phyloP scores from a whole-genome alignment of 129 eudicot genomes.

The Heracleum sosnowskyi region DNA sequence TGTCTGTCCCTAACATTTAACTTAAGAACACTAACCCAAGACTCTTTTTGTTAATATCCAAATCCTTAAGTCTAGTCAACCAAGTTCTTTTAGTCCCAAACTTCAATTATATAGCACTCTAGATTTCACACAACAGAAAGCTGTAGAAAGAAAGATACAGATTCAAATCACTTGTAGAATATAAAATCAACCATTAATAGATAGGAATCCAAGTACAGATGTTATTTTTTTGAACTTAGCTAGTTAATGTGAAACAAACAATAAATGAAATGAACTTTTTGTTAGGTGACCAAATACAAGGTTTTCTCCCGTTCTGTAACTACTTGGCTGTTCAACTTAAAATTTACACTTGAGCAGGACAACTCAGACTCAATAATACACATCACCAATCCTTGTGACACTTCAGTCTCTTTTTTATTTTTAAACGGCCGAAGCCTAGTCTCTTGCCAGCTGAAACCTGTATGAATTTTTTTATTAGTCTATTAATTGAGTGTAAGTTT shows the following conservation, averaged over 20 bases:
- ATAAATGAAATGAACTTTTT: background rate
- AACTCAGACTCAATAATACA: background rate
- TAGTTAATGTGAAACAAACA: background rate
- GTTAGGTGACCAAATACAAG: too few relatives aligned
- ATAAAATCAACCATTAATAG: too few relatives aligned
- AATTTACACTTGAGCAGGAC: background rate
- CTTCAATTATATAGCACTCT: too few relatives aligned
- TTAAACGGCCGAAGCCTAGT: background rate
- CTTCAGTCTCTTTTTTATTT: background rate
- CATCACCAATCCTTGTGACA: background rate
- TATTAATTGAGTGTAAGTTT: too few relatives aligned
- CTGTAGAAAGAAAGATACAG: background rate
- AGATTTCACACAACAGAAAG: background rate
- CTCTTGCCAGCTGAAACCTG: too few relatives aligned
- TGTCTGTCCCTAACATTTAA: background rate
- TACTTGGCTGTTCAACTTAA: background rate
- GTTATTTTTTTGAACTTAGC: too few relatives aligned
- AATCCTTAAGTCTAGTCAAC: background rate
- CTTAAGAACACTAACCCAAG: background rate
- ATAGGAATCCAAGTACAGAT: too few relatives aligned
- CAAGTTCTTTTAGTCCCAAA: background rate
- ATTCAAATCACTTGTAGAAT: background rate
- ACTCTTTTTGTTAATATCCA: background rate
- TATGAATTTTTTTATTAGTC: too few relatives aligned
- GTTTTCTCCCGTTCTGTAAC: background rate